Percentiles rank a stretch among this genome's conserved stretches.
Conservation (phyloP, 257 asterid genomes). For the Solanum paucissectum region DNA sequence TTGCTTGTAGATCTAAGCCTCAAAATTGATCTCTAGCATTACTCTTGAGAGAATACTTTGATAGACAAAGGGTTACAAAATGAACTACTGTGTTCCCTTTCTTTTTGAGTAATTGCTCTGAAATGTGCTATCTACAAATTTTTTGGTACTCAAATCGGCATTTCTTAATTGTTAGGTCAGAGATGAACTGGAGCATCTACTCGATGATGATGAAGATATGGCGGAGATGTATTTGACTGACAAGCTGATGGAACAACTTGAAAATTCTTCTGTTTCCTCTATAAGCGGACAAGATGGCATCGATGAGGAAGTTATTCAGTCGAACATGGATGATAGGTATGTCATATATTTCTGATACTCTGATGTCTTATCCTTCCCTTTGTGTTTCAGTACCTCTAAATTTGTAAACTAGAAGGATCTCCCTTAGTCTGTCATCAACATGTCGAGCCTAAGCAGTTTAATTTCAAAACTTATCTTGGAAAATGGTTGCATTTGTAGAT, state of each 20-base stretch:
- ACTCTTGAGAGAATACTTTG: not conserved
- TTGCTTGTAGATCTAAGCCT: not conserved
- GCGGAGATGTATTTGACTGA: conserved; percentile 98
- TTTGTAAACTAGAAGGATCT: not conserved
- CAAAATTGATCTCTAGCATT: not conserved
- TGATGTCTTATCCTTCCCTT: not conserved
- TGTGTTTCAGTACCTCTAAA: not conserved
- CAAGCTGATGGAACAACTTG: conserved; percentile 66
- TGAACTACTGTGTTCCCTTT: not conserved
- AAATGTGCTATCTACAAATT: not conserved
- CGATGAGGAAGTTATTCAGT: conserved; percentile 37
- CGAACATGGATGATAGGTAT: conserved; percentile 50
- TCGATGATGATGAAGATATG: conserved; percentile 94
- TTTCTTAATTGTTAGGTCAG: conserved; percentile 49
- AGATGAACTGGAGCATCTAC: conserved; percentile 92
- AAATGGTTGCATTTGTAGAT: not conserved
- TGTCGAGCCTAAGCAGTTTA: not conserved
- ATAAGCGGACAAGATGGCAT: conserved; percentile 42
- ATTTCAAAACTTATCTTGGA: not conserved
- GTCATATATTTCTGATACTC: conserved; percentile 1
- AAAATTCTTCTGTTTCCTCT: conserved; percentile 48
- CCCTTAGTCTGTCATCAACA: not conserved
- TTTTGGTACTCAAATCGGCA: not conserved
- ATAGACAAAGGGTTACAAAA: not conserved
- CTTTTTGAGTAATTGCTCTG: not conserved